These are phyloP conservation scores for Saccharomycopsis sp. DNA, from an alignment of 805 yeast species.

Conservation along the genomic window DNA sequence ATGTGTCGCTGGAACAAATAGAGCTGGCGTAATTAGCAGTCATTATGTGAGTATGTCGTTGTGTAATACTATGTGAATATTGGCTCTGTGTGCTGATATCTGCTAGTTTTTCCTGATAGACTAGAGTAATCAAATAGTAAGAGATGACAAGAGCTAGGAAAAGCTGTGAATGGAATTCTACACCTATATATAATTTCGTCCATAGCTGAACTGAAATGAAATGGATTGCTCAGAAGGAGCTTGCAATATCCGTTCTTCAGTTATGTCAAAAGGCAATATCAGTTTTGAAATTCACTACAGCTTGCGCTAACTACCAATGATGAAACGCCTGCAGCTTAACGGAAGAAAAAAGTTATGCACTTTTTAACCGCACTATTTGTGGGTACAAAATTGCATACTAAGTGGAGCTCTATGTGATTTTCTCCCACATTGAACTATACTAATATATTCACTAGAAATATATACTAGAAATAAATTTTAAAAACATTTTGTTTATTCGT, in stretches of 20 bases:
- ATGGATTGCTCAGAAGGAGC: neutral
- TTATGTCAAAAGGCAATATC: neutral
- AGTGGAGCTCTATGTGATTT: neutral
- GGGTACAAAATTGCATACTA: neutral
- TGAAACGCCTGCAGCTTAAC: neutral
- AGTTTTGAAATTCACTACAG: neutral
- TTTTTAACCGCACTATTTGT: neutral
- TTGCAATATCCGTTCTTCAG: conserved; percentile 2
- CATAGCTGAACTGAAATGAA: neutral
- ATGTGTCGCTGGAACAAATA: conserved; percentile 1
- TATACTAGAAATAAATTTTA: too few relatives aligned
- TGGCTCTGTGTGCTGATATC: too few relatives aligned
- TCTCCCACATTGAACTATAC: neutral
- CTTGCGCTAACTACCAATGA: neutral
- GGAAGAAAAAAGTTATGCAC: neutral
- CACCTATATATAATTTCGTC: too few relatives aligned
- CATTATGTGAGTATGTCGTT: neutral
- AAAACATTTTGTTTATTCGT: too few relatives aligned
- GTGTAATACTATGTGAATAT: neutral
- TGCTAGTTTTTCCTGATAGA: too few relatives aligned
- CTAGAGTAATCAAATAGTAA: too few relatives aligned
- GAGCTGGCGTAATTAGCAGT: neutral
- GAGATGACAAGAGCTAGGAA: too few relatives aligned
- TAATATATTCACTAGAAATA: too few relatives aligned
- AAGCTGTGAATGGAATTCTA: too few relatives aligned